Evolutionary conservation across 768 basidiomycete species (phyloP), one percentile per base, ranked within the genome.

Genomic region (Russula sp.): DNA sequence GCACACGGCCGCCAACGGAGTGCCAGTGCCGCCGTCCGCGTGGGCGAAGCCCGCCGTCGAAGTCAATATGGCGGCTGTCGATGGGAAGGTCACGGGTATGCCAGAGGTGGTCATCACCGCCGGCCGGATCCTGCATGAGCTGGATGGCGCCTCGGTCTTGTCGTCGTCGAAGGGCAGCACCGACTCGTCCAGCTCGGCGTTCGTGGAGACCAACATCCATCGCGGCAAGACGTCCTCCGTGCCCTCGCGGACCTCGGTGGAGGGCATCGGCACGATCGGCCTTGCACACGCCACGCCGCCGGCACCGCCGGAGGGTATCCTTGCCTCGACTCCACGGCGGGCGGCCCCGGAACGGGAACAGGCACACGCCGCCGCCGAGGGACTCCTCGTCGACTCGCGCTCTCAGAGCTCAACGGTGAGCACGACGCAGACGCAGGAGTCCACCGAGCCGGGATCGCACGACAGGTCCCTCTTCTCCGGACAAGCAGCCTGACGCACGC

Each of bases 11-110:
- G 59, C 53, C 40, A 69, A 70, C 31, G 53, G 66, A 11, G 60
- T 66, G 1, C 68, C 62, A 16, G 22, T 2, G 22, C 22, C 22
- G 2, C 77, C 77, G 4, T 77, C 77, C 4, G 82, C 80, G 1
- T 80, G 81, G 75, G 77, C 84, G 1, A 84, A 82, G 68, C 81
- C 87, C 9, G 81, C 84, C 45, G 82, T 85, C 7, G 78, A 80
- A 55, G 66, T 88, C 13, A 84, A 72, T 45, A 78, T 71, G 66
- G 73, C 82, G 54, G 78, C 77, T 10, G 84, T 77, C 1, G 83
- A 75, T 51, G 87, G 85, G 0, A 75, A 77, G 56, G 75, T 85
- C 18, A 75, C 70, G 53, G 74, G 71, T 3, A 59, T 73, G 37
- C 68, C 75, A 0, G 77, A 77, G 40, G 71, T 73, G 1, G 69